Evolutionary conservation across 106 monocot genomes (phyloP), one percentile per base, ranked within the genome.

Genomic region (Dendrobium catenatum): DNA sequence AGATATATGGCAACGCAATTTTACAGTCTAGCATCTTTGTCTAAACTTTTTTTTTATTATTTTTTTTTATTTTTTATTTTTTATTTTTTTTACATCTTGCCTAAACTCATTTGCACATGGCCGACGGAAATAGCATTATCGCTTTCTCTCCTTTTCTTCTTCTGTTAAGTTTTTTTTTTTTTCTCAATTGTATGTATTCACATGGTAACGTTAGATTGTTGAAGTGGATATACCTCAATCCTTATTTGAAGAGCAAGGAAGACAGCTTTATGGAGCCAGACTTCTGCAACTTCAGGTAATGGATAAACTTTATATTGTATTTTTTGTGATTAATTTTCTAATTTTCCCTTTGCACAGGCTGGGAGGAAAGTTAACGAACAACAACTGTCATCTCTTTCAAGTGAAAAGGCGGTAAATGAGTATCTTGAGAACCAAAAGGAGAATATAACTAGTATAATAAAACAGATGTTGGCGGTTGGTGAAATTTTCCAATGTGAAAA

Each of bases 201-300:
- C 59, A 44, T 74, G 58, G 67, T 70, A 76, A 82, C 64, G 79
- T 73, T 86, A 98, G 98, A 87, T 98, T 26, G 88, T 98, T 86
- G 95, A 98, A 75, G 93, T 93, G 70, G 98, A 93, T 80, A 83
- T 98, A 81, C 98, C 98, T 80, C 86, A 87, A 77, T 89, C 98
- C 59, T 76, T 98, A 80, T 91, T 95, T 80, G 95, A 98, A 89
- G 98, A 98, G 82, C 98, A 98, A 93, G 98, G 98, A 42, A 89
- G 93, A 72, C 89, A 99, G 79, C 82, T 99, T 73, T 99, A 95
- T 85, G 98, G 89, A 55, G 95, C 92, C 48, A 88, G 93, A 75
- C 93, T 99, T 54, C 72, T 99, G 46, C 84, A 99, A 73, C 66
- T 99, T 68, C 98, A 99, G 93, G 98, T 95, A 80, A 80, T 79